Base-by-base conservation (phyloP, 148 eudicot genomes). In the Pharnaceum exiguum region DNA sequence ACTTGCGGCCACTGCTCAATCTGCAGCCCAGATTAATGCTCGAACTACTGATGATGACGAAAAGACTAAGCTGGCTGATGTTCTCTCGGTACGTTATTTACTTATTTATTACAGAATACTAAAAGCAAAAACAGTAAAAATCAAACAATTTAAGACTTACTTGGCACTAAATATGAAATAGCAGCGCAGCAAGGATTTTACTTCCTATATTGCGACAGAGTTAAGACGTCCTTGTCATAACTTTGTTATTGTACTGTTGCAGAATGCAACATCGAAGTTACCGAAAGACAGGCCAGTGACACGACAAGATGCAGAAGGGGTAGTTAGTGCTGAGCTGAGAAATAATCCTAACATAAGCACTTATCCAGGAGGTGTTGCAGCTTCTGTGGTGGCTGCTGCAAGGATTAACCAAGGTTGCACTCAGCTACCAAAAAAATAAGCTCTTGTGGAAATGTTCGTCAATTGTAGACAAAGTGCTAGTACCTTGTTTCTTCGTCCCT, bases 271-370 rank as follows among this genome's bases (percentile, higher is more conserved):
- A 32, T 35, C 83, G 10, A 85, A 85, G 70, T 48, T 89, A 25
- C 89, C 93, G 3, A 58, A 79, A 13, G 96, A 89, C 54, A 85
- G 87, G 67, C 59, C 89, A 27, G 96, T 82, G 63, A 85, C 89
- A 2, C 73, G 93, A 6, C 64, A 77, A 55, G 96, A 89, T 59
- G 96, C 96, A 1, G 93, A 89, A 54, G 96, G 93, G 4, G 96
- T 89, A 67, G 80, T 89, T 30, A 82, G 89, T 5, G 96, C 96
- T 0, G 96, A 89, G 72, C 63, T 89, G 68, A 82, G 96, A 74
- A 89, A 89, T 66, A 84, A 80, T 57, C 96, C 93, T 1, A 77
- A 89, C 76, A 75, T 89, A 23, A 58, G 80, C 57, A 89, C 96
- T 1, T 83, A 77, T 37, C 96, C 96, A 0, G 85, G 86, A 1